Evolutionary conservation across 1,284 basidiomycete genomes (phyloP).

Genomic region (Ceratobasidium theobromae): DNA sequence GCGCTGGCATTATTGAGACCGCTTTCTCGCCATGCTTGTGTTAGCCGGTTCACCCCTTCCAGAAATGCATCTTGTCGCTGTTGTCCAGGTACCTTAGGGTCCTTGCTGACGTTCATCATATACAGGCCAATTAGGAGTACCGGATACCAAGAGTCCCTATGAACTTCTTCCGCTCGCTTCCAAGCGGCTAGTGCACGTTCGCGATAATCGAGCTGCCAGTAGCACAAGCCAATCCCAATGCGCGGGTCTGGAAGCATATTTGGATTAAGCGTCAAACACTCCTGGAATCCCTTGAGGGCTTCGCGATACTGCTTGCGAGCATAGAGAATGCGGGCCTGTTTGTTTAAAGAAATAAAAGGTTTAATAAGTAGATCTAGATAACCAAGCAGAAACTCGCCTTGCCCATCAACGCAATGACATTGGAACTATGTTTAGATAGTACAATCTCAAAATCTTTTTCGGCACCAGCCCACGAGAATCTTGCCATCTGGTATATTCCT

Average conservation of each 20-base stretch:
- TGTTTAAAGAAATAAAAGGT: conserved; percentile 8
- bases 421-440: conserved; percentile 75
- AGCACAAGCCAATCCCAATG: conserved; percentile 88
- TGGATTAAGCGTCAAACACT: conserved; percentile 75
- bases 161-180: conserved; percentile 80
- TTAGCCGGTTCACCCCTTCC: conserved; percentile 37
- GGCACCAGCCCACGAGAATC: conserved; percentile 75
- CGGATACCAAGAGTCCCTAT: conserved; percentile 74
- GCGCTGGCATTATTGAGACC: conserved; percentile 74
- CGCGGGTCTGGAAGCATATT: conserved; percentile 83
- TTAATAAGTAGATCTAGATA: conserved; percentile 29
- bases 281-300: conserved; percentile 81
- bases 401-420: conserved; percentile 77
- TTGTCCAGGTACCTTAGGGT: conserved; percentile 57
- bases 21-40: conserved; percentile 40
- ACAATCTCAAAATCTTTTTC: conserved; percentile 79
- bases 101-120: conserved; percentile 78
- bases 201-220: conserved; percentile 83
- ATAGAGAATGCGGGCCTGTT: conserved; percentile 81
- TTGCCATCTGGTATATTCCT: conserved; percentile 83
- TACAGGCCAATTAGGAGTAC: conserved; percentile 81
- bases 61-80: conserved; percentile 55
- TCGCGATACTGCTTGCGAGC: conserved; percentile 73
- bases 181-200: conserved; percentile 80
- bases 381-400: conserved; percentile 52